phyloP scores from a whole-genome alignment of 768 basidiomycete genomes.

The Coprinopsis marcescibilis region DNA sequence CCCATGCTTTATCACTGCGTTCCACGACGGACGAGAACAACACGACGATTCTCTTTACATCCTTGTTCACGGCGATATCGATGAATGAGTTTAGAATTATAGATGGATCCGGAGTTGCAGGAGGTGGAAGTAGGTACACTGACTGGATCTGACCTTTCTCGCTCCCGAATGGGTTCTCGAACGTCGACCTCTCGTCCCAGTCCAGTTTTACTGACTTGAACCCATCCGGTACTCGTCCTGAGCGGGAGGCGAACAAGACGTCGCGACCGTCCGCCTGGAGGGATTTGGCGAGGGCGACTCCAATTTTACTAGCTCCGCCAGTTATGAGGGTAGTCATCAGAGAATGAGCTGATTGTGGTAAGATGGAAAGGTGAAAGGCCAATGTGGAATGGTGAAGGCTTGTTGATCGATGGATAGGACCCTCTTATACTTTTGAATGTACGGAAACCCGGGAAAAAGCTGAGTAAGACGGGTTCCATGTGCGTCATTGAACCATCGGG shows the following conservation, averaged over 20 bases:
- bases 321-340: slow-evolving; percentile 25
- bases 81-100: slow-evolving; percentile 24
- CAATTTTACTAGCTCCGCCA: slow-evolving; percentile 23
- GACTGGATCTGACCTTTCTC: slow-evolving; percentile 17
- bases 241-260: slow-evolving; percentile 19
- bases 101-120: slow-evolving; percentile 12
- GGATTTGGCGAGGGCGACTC: slow-evolving; percentile 16
- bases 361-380: too few species aligned
- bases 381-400: too few species aligned
- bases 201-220: slow-evolving; percentile 24
- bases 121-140: slow-evolving; percentile 26
- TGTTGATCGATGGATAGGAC: too few species aligned
- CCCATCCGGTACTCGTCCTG: slow-evolving; percentile 13
- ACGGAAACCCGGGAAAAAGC: too few species aligned
- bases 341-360: too few species aligned
- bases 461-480: too few species aligned
- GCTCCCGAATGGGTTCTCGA: slow-evolving; percentile 8
- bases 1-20: neutral
- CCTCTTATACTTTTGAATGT: too few species aligned
- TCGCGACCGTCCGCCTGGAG: slow-evolving; percentile 13
- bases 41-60: slow-evolving; percentile 23
- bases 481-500: too few species aligned
- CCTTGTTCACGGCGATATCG: slow-evolving; percentile 20
- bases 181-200: slow-evolving; percentile 27
- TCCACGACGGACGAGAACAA: slow-evolving; percentile 13